These are phyloP conservation scores for Geosiphon pyriformis DNA, from an alignment of 192 early-diverging fungal genomes.

Conservation along the genomic window DNA sequence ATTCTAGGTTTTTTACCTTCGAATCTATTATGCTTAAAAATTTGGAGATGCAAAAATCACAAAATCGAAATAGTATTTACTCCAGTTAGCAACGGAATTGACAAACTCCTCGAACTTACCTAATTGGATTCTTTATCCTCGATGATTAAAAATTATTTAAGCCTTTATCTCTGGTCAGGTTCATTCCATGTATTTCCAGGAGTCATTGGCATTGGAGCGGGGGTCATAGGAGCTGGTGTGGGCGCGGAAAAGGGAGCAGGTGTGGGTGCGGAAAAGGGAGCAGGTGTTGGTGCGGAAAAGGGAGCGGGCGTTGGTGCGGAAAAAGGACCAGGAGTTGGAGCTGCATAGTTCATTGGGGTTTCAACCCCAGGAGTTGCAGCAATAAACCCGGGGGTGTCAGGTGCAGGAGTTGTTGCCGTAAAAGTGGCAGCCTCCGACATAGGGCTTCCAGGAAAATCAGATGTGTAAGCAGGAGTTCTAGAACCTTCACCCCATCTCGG, in stretches of 20 bases:
- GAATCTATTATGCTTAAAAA: too few relatives aligned
- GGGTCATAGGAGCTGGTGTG: conserved; percentile 33
- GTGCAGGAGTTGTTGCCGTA: conserved; percentile 43
- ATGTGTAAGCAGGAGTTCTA: conserved; percentile 50
- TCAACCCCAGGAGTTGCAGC: conserved; percentile 33
- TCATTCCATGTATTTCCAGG: too few relatives aligned
- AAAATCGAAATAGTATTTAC: too few relatives aligned
- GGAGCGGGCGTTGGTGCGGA: conserved; percentile 47
- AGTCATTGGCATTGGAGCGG: too few relatives aligned
- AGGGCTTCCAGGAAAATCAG: conserved; percentile 20
- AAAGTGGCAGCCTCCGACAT: neutral
- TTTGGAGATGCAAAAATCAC: too few relatives aligned
- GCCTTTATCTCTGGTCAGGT: too few relatives aligned
- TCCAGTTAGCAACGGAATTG: too few relatives aligned
- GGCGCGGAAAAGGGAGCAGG: conserved; percentile 43
- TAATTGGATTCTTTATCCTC: too few relatives aligned
- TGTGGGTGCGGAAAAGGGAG: too few relatives aligned
- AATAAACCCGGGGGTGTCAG: conserved; percentile 18
- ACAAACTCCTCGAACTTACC: too few relatives aligned
- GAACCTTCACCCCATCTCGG: conserved; percentile 38
- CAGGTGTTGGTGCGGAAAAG: conserved; percentile 40
- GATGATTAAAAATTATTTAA: too few relatives aligned
- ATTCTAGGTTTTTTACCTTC: too few relatives aligned
- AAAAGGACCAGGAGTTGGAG: conserved; percentile 29
- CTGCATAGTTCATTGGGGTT: conserved; percentile 22